Conservation (phyloP, 305 asterid genomes). For the Fraxinus paxiana region DNA sequence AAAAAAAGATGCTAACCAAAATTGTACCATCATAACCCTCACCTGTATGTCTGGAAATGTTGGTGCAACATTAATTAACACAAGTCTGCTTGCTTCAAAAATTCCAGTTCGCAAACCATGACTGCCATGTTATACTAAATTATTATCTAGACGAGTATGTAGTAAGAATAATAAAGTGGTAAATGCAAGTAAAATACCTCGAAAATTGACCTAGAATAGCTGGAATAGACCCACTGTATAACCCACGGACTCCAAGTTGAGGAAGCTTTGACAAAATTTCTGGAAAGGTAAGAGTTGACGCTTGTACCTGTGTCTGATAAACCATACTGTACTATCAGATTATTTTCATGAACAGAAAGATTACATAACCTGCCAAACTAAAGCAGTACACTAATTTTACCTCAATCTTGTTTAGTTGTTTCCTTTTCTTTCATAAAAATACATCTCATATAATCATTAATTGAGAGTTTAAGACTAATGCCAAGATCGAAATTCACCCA, state of each 20-base stretch:
- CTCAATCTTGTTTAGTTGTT: conserved; percentile 4
- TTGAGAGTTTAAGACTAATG: conserved; percentile 1
- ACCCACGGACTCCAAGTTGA: conserved; percentile 74
- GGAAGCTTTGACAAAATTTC: conserved; percentile 81
- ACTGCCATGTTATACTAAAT: conserved; percentile 36
- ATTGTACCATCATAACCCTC: conserved; percentile 12
- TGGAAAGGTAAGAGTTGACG: conserved; percentile 79
- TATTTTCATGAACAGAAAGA: conserved; percentile 21
- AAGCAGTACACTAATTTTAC: conserved; percentile 20
- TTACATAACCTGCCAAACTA: conserved; percentile 24
- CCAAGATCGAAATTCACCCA: conserved; percentile 11
- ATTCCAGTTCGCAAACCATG: conserved; percentile 95
- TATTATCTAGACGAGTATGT: conserved; percentile 7
- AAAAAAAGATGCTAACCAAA: conserved; percentile 1
- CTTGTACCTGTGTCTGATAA: conserved; percentile 86
- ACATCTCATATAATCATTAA: background rate
- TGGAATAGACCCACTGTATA: conserved; percentile 87
- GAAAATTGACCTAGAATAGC: conserved; percentile 92
- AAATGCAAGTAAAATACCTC: conserved; percentile 40
- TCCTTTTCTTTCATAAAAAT: conserved; percentile 3
- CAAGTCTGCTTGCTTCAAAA: conserved; percentile 81
- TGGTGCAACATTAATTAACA: conserved; percentile 80
- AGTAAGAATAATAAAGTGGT: background rate
- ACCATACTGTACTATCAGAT: conserved; percentile 35
- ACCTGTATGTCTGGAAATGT: conserved; percentile 92